phyloP scores from a whole-genome alignment of 1,139 yeast genomes.

The Suhomyces anneliseae region DNA sequence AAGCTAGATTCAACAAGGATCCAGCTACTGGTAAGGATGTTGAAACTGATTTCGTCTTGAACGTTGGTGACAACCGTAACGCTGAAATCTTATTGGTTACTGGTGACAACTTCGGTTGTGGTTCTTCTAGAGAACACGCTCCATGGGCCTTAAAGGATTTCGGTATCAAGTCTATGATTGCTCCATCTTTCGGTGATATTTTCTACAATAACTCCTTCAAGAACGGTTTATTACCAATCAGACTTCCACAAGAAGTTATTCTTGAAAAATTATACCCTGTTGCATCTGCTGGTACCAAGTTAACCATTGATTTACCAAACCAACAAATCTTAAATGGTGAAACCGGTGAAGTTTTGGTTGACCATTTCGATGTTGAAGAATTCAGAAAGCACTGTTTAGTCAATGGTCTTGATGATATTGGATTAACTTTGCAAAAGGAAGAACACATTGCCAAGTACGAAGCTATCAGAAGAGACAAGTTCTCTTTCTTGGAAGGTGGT shows the following conservation, averaged over 20 bases:
- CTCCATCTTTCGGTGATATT: slow-evolving; percentile 97
- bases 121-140: slow-evolving; percentile 98
- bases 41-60: slow-evolving; percentile 84
- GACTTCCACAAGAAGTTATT: slow-evolving; percentile 77
- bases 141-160: slow-evolving; percentile 99
- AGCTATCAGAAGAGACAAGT: slow-evolving; percentile 68
- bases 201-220: slow-evolving; percentile 96
- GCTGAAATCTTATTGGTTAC: slow-evolving; percentile 86
- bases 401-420: slow-evolving; percentile 95
- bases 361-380: slow-evolving; percentile 79
- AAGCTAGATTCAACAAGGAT: slow-evolving; percentile 74
- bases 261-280: slow-evolving; percentile 70
- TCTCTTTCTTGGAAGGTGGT: slow-evolving; percentile 91
- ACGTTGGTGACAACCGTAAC: slow-evolving; percentile 75
- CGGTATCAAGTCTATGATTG: slow-evolving; percentile 92
- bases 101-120: slow-evolving; percentile 98
- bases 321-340: slow-evolving; percentile 73
- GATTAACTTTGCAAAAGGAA: slow-evolving; percentile 90
- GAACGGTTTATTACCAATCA: slow-evolving; percentile 90
- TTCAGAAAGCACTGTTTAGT: slow-evolving; percentile 94
- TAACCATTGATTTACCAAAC: slow-evolving; percentile 81
- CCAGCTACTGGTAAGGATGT: slow-evolving; percentile 67
- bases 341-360: slow-evolving; percentile 71
- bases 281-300: slow-evolving; percentile 68
- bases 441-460: slow-evolving; percentile 72